A percentile compares a stretch with the other conserved stretches of the same genome.
phyloP scores from a whole-genome alignment of 768 basidiomycete species.

The Amanita fuliginea region DNA sequence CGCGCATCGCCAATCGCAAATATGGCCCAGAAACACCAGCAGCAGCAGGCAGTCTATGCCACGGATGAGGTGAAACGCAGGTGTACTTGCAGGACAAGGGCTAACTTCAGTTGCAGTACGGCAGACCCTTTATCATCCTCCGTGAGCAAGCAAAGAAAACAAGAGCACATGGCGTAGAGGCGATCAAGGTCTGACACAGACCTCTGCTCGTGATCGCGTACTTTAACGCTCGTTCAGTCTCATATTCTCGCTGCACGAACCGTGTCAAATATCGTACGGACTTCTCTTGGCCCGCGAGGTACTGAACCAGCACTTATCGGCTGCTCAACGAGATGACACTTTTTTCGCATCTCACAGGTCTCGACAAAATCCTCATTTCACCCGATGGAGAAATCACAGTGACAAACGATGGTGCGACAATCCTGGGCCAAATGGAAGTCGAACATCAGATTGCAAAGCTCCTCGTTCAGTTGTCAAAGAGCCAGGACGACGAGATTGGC shows the following conservation, averaged over 20 bases:
- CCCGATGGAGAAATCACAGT: constrained; percentile 99
- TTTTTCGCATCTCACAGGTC: constrained; percentile 36
- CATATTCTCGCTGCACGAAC: constrained; percentile 94
- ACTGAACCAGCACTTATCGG: neutral
- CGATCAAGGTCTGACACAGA: constrained; percentile 65
- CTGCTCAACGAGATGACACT: neutral
- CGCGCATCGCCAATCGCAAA: constrained; percentile 15
- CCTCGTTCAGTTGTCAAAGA: constrained; percentile 91
- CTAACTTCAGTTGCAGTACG: constrained; percentile 46
- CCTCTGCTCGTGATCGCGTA: constrained; percentile 9
- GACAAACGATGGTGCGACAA: constrained; percentile 98
- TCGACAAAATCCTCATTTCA: constrained; percentile 91
- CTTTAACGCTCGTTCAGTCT: constrained; percentile 35
- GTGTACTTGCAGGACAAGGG: neutral
- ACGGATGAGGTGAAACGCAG: constrained; percentile 60
- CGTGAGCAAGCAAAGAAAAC: constrained; percentile 91
- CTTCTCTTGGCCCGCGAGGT: constrained; percentile 94
- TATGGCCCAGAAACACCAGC: constrained; percentile 19
- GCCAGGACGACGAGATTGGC: constrained; percentile 99
- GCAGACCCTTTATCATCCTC: constrained; percentile 95
- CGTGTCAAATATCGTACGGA: constrained; percentile 90
- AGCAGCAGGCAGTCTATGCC: constrained; percentile 64
- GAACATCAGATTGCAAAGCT: constrained; percentile 99
- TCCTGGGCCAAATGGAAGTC: constrained; percentile 97
- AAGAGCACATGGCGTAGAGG: constrained; percentile 83